Conservation (phyloP, 164 flowering plant species). For the Sedum album region DNA sequence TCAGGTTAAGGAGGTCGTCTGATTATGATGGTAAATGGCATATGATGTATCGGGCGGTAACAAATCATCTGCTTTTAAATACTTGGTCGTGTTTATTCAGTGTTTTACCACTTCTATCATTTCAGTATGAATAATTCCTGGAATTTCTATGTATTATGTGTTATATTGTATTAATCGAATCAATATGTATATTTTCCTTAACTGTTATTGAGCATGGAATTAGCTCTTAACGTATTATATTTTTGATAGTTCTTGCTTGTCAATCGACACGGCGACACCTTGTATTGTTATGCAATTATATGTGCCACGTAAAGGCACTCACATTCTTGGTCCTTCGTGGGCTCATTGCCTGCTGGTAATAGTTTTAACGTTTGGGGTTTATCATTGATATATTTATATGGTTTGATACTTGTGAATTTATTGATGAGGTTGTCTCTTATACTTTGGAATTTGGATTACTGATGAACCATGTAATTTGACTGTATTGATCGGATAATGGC, state of each 20-base stretch:
- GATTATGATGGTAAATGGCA: background rate
- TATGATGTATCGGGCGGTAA: background rate
- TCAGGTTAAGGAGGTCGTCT: background rate
- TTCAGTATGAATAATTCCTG: background rate
- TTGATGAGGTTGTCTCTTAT: no score
- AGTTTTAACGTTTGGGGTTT: no score
- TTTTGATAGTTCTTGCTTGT: background rate
- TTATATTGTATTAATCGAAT: background rate
- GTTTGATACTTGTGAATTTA: no score
- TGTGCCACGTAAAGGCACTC: no score
- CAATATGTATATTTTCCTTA: background rate
- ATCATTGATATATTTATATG: no score
- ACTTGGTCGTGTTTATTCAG: background rate
- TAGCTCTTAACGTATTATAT: background rate
- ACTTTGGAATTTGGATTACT: no score
- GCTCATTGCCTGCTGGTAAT: no score
- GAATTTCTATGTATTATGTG: background rate
- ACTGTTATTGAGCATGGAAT: background rate
- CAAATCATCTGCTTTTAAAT: background rate
- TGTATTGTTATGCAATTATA: no score
- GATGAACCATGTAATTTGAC: no score
- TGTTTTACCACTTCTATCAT: background rate
- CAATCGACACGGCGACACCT: no score
- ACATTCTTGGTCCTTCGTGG: no score
- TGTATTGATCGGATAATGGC: no score